Conservation (phyloP, 2,329 filamentous ascomycete species). For the Xylariaceae sp. region DNA sequence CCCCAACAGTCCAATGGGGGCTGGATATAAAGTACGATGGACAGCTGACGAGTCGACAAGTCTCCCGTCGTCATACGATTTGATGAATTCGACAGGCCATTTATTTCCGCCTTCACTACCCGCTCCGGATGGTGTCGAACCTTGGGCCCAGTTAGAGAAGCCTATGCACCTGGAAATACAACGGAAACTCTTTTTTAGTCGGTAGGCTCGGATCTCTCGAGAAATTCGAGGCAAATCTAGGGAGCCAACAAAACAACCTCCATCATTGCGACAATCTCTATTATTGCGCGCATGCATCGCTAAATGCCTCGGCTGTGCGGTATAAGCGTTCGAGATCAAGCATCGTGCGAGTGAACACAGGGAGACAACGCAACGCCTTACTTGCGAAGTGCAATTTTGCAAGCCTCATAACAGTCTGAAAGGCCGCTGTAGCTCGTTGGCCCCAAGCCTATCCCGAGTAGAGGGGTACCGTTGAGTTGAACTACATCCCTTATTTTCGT, state of each 20-base stretch:
- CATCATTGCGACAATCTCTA: neutral
- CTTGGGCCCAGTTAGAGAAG: constrained; percentile 15
- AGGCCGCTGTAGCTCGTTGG: too few species aligned
- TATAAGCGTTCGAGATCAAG: too few species aligned
- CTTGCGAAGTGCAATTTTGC: too few species aligned
- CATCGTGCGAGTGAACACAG: too few species aligned
- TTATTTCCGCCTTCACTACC: neutral
- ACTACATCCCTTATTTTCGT: too few species aligned
- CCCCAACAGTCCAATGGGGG: constrained; percentile 18
- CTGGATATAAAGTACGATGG: neutral
- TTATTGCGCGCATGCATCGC: neutral
- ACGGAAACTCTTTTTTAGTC: constrained; percentile 18
- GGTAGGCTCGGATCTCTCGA: neutral
- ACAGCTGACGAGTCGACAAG: neutral
- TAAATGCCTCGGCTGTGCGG: neutral
- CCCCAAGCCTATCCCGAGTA: too few species aligned
- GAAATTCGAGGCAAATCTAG: neutral
- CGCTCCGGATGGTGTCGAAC: neutral
- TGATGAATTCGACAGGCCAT: neutral
- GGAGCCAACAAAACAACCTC: neutral
- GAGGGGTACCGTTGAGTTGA: too few species aligned
- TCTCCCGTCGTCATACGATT: constrained; percentile 2
- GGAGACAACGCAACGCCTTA: too few species aligned
- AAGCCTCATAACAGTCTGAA: too few species aligned
- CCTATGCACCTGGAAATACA: constrained; percentile 24